Base-by-base conservation (phyloP, 192 early-diverging fungal species). In the Backusella westeae region DNA sequence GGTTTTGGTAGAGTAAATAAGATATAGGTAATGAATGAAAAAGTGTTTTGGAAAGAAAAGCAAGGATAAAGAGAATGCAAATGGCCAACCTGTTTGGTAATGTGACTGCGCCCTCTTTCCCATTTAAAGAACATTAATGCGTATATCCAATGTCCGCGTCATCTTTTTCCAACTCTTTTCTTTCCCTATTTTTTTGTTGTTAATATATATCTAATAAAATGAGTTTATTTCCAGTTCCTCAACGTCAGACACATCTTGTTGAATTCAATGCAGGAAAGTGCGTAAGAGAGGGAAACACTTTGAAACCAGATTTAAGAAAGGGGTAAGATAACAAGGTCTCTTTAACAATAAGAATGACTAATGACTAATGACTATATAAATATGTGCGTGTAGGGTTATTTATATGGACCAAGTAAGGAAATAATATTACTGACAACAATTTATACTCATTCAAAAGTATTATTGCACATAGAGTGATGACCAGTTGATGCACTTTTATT, bases 231-330 rank as follows among this genome's bases (percentile, higher is more conserved):
- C 75, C 76, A 23, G 77, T 56, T 19, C 34, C 72, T 4, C 75
- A 69, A 66, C 42, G 72, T 26, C 23, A 32, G 6, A 65, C 53
- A 19, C 82, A 83, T 71, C 73, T 86, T 56, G 44, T 90, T 26
- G 84, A 92, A 73, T 93, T 94, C 85, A 92, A 90, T 56, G 93
- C 93, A 12, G 93, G 93, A n/a, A 87, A 88, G 71, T 88, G 88
- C 72, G 86, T 88, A 77, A 84, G 90, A 70, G 90, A 91, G 15
- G 90, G 89, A 34, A 85, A 81, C n/a, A 88, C 85, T 10, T 87
- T 96, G 36, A 85, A 86, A 23, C 92, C 95, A 15, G 95, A 96
- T 74, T 68, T 88, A 8, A 86, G 91, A 26, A 92, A 92, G 74
- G 95, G 95, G 87, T 90, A 66, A 72, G 41, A 63, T 10, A 10